Evolutionary conservation across 331 rosid genomes (phyloP).

Genomic region (Arachis monticola): DNA sequence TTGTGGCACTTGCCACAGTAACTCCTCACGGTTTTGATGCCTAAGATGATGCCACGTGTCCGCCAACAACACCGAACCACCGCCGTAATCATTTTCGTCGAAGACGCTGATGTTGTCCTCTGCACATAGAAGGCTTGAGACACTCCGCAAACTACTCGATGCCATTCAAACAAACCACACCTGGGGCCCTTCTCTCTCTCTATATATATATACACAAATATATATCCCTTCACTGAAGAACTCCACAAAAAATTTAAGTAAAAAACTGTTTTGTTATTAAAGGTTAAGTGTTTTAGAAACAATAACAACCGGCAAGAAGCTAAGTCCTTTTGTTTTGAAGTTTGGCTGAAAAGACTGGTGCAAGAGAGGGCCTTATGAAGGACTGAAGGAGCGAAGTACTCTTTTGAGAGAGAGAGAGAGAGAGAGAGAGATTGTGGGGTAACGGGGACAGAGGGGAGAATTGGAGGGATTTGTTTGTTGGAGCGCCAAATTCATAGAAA

Average conservation of each 20-base stretch:
- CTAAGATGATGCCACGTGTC: conserved; percentile 44
- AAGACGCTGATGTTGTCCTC: conserved; percentile 67
- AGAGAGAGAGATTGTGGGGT: conserved; percentile 31
- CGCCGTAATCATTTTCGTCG: conserved; percentile 57
- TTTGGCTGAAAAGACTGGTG: conserved; percentile 54
- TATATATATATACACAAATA: no score
- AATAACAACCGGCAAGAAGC: neutral
- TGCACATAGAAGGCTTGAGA: conserved; percentile 73
- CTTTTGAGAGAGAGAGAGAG: conserved; percentile 56
- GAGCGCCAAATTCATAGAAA: conserved; percentile 45
- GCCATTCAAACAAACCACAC: conserved; percentile 39
- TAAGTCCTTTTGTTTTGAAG: conserved; percentile 36
- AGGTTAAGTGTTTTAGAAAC: conserved; percentile 20
- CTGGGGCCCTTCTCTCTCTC: neutral
- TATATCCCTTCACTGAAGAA: neutral
- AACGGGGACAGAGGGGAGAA: conserved; percentile 30
- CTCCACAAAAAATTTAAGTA: neutral
- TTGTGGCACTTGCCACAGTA: conserved; percentile 50
- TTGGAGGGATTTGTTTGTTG: conserved; percentile 37
- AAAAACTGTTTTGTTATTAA: conserved; percentile 29
- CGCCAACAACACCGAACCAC: conserved; percentile 35
- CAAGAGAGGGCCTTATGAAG: conserved; percentile 60
- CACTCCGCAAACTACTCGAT: conserved; percentile 78
- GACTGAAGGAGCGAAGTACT: conserved; percentile 30
- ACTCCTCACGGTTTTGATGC: conserved; percentile 41